Evolutionary conservation across 495 filamentous ascomycete genomes (phyloP).

Genomic region (Lophium mytilinum): DNA sequence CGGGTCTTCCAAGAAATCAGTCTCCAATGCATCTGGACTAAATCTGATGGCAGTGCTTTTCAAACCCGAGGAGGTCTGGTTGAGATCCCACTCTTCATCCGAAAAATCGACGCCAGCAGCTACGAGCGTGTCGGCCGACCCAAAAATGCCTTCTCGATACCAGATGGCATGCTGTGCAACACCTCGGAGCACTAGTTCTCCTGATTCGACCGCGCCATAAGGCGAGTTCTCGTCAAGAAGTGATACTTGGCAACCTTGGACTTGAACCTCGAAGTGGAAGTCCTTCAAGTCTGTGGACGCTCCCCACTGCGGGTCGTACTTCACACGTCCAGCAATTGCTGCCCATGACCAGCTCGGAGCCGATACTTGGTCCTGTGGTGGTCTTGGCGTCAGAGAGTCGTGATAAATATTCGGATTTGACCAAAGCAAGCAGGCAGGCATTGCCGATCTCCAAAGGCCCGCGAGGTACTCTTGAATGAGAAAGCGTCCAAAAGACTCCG

Average conservation of each 20-base stretch:
- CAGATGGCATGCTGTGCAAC: no score
- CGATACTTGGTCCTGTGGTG: background rate
- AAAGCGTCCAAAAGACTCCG: constrained; percentile 11
- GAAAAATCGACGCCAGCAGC: no score
- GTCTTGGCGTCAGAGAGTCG: background rate
- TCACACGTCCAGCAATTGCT: background rate
- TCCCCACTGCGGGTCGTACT: background rate
- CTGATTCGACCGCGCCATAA: background rate
- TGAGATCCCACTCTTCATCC: no score
- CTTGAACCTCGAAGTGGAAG: background rate
- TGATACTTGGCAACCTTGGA: background rate
- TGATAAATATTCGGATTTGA: background rate
- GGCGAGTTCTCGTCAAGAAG: background rate
- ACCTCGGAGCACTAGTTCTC: no score
- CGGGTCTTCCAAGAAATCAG: no score
- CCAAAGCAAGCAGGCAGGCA: background rate
- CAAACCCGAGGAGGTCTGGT: no score
- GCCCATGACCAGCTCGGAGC: constrained; percentile 3
- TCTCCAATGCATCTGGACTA: no score
- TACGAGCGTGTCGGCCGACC: no score
- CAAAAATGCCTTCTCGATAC: no score
- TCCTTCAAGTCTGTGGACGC: background rate
- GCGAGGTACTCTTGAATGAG: constrained; percentile 21
- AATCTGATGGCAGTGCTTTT: no score
- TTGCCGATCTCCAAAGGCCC: constrained; percentile 26